Evolutionary conservation across 73 alveolate species (phyloP).

Genomic region (Tetrahymena borealis): DNA sequence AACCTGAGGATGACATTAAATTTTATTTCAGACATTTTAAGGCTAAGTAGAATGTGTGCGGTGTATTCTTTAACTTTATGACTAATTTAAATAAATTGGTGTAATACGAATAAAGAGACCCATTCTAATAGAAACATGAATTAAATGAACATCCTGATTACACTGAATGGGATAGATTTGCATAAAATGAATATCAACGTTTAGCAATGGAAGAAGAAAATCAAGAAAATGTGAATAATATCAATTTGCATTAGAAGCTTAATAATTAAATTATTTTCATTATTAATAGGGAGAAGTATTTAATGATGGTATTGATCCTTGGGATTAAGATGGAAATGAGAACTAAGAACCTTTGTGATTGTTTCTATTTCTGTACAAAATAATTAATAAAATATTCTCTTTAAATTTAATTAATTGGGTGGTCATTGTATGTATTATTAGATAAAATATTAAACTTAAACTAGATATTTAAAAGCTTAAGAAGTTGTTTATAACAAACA

Average conservation of each 20-base stretch:
- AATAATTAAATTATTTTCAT: background rate
- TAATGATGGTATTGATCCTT: background rate
- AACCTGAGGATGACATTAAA: slow-evolving; percentile 68
- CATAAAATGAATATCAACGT: slow-evolving; percentile 87
- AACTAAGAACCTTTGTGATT: background rate
- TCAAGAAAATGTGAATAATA: slow-evolving; percentile 56
- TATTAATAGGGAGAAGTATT: background rate
- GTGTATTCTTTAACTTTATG: slow-evolving; percentile 88
- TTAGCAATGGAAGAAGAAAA: slow-evolving; percentile 97
- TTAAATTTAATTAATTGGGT: no score
- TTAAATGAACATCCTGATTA: slow-evolving; percentile 84
- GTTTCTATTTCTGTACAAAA: background rate
- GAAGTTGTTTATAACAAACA: no score
- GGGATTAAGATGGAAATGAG: background rate
- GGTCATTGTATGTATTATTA: no score
- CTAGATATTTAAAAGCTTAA: no score
- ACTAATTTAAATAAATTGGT: slow-evolving; percentile 60
- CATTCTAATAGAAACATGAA: slow-evolving; percentile 61
- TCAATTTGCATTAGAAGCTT: background rate
- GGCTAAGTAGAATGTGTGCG: slow-evolving; percentile 61
- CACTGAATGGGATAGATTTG: slow-evolving; percentile 98
- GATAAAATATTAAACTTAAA: no score
- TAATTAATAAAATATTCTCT: background rate
- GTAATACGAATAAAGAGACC: slow-evolving; percentile 70
- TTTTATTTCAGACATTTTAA: slow-evolving; percentile 78